A percentile compares a stretch with the other conserved stretches of the same genome.
Evolutionary conservation across 306 rosid species (phyloP).

Genomic region (Begonia fuchsioides): DNA sequence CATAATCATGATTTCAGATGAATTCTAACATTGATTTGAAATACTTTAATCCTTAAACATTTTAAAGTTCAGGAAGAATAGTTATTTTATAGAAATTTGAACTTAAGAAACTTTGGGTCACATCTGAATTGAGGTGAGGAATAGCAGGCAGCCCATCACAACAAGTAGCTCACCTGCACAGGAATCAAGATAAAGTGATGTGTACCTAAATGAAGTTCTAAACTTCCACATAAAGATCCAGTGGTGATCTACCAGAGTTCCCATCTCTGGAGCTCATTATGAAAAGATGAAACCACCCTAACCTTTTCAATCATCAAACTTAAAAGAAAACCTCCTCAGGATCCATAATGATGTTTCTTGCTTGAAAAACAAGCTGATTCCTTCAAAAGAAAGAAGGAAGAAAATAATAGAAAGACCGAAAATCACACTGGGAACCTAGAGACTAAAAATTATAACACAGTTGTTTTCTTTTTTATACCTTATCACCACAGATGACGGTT

Average conservation of each 20-base stretch:
- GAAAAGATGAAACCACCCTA: slow-evolving; percentile 25
- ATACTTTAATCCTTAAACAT: background rate
- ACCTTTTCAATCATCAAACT: slow-evolving; percentile 37
- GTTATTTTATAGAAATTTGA: slow-evolving; percentile 38
- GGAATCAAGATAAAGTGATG: slow-evolving; percentile 76
- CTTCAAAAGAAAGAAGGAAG: slow-evolving; percentile 41
- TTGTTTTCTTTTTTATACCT: slow-evolving; percentile 11
- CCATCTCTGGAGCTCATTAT: slow-evolving; percentile 22
- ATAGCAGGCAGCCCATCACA: slow-evolving; percentile 65
- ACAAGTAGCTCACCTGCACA: slow-evolving; percentile 84
- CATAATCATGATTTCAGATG: slow-evolving; percentile 32
- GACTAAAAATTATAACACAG: slow-evolving; percentile 12
- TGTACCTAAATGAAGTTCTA: slow-evolving; percentile 39
- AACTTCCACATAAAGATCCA: slow-evolving; percentile 22
- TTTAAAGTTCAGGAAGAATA: slow-evolving; percentile 18
- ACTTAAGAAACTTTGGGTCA: slow-evolving; percentile 55
- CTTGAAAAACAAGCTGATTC: slow-evolving; percentile 33
- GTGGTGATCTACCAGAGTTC: slow-evolving; percentile 22
- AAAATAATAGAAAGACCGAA: slow-evolving; percentile 22
- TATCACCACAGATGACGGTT: slow-evolving; percentile 7
- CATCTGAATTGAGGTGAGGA: slow-evolving; percentile 60
- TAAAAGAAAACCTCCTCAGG: slow-evolving; percentile 21
- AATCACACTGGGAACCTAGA: slow-evolving; percentile 20
- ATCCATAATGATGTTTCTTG: slow-evolving; percentile 33
- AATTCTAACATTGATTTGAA: slow-evolving; percentile 15